Evolutionary conservation across 768 basidiomycete species (phyloP), one percentile per base, ranked within the genome.

Genomic region (Dioszegia hungarica): DNA sequence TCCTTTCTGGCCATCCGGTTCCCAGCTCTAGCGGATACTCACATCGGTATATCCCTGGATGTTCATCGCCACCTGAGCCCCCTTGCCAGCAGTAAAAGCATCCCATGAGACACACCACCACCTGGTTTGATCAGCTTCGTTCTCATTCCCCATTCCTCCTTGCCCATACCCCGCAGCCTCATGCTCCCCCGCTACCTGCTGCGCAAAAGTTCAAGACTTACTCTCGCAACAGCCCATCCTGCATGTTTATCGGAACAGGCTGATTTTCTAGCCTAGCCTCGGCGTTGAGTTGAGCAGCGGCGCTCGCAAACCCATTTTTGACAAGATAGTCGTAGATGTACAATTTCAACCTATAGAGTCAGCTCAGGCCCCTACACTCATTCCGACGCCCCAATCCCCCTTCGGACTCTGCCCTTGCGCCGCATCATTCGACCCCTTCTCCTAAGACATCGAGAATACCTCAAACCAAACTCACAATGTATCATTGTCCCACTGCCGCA

Each of bases 271-370:
- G 55, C 3, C 64, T 64, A 10, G 73, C 72, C 48, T 77, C 76
- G 3, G 44, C 51, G 27, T 64, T 56, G 29, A 78, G 65, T 15
- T 74, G 61, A 11, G 67, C 62, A 11, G 76, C 76, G 3, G 76
- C 60, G 5, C 59, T 61, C 15, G 51, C 56, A 38, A 72, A 75
- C 25, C 68, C 67, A 47, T 77, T 66, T 57, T 78, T 78, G 22
- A 67, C 19, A 34, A 76, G 68, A 54, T 76, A 78, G 56, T 78
- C 78, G 58, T 72, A 62, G 37, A 78, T 76, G 52, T 78, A 78
- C 37, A 78, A 50, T 59, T 73, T 73, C 5, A 78, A 58, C 67
- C 76, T 78, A 53, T 3, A 37, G 8, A 17, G 19, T 58, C 54
- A 61, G 47, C 40, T 19, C 19, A 6, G 20, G 17, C 19, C 19